A percentile compares a stretch with the other conserved stretches of the same genome.
Conservation (phyloP, 2,329 filamentous ascomycete genomes). For the Fusarium albidum region DNA sequence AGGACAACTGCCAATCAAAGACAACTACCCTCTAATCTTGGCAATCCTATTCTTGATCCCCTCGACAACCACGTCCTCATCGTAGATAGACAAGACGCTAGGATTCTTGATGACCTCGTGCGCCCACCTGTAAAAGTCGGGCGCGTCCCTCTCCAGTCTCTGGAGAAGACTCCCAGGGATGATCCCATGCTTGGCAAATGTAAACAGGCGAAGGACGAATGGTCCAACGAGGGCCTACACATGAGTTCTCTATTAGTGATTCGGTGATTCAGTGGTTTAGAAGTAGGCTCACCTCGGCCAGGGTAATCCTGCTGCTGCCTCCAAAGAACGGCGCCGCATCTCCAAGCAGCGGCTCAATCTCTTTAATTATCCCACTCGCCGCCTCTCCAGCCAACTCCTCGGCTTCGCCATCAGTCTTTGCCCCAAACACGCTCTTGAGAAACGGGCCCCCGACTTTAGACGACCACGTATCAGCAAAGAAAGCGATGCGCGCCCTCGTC, state of each 20-base stretch:
- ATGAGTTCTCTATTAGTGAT: background rate
- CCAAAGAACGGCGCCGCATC: slow-evolving; percentile 69
- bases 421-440: slow-evolving; percentile 53
- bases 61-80: slow-evolving; percentile 52
- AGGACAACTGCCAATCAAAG: too few species aligned
- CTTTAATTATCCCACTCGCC: slow-evolving; percentile 68
- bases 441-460: slow-evolving; percentile 64
- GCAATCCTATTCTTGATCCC: slow-evolving; percentile 31
- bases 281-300: slow-evolving; percentile 71
- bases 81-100: slow-evolving; percentile 71
- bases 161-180: slow-evolving; percentile 57
- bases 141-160: slow-evolving; percentile 62
- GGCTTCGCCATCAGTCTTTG: slow-evolving; percentile 59
- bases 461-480: slow-evolving; percentile 77
- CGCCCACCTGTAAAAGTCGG: slow-evolving; percentile 74
- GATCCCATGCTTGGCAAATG: slow-evolving; percentile 62
- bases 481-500: slow-evolving; percentile 69
- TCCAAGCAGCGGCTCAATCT: slow-evolving; percentile 75
- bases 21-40: too few species aligned
- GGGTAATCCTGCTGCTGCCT: slow-evolving; percentile 69
- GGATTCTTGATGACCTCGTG: slow-evolving; percentile 66
- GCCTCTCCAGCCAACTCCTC: slow-evolving; percentile 57
- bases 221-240: slow-evolving; percentile 68
- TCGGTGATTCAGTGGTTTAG: accelerated
- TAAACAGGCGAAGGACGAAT: slow-evolving; percentile 70